Base-by-base conservation (phyloP, 441 rosid genomes). In the Erodium texanum region DNA sequence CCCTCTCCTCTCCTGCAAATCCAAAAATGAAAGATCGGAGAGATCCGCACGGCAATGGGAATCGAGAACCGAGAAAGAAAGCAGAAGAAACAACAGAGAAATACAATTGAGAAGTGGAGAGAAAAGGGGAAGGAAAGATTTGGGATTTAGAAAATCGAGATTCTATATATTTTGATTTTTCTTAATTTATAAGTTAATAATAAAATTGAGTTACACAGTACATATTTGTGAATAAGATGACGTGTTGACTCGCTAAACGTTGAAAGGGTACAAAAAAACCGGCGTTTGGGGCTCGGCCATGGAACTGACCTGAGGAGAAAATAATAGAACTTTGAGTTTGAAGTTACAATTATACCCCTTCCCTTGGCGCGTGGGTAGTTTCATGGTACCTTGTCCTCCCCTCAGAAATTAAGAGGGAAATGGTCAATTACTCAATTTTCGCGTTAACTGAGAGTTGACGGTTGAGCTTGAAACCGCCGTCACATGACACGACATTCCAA, bases 1-100 rank as follows among this genome's bases (percentile, higher is more conserved):
- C 65, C 24, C 66, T 29, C 74, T 70, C 59, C 43, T 62, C 56
- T 20, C 24, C n/a, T n/a, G n/a, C n/a, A n/a, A n/a, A n/a, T n/a
- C n/a, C n/a, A n/a, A 16, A 16, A 15, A 15, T 18, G 58, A 15
- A 1, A 52, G 10, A 54, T 54, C 24, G 61, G 23, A 54, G 22
- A 54, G 22, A 18, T 54, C 61, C 10, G 61, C 48, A 8, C 48
- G 12, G 2, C 14, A 12, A 41, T 41, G 2, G 48, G 15, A 12
- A 12, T 12, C 14, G 12, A 41, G 48, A 41, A 54, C 10, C 1
- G 61, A 50, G 56, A 18, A 20, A 54, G 61, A 54, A 19, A 20
- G 3, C n/a, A 54, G 22, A 54, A 9, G n/a, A 18, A 54, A 54
- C 3, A 18, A 8, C 61, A 19, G 12, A 54, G 61, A 54, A 54